A percentile compares a stretch with the other conserved stretches of the same genome.
Evolutionary conservation across 768 basidiomycete genomes (phyloP).

Genomic region (Hericium erinaceus): DNA sequence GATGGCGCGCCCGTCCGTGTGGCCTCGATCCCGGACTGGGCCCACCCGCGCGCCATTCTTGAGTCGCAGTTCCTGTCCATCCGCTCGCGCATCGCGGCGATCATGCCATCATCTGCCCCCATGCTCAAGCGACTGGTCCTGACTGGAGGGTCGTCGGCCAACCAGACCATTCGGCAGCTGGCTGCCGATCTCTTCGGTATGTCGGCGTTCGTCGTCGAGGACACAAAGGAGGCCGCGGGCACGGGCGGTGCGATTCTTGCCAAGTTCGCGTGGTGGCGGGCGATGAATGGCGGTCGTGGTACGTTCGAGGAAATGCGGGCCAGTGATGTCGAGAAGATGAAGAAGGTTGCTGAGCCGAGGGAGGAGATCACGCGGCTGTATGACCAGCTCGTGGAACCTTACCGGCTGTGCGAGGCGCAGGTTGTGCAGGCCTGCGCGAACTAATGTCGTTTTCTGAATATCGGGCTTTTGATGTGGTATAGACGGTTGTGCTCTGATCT

Average conservation of each 20-base stretch:
- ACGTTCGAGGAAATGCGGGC: slow-evolving; percentile 58
- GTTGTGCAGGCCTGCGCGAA: slow-evolving; percentile 23
- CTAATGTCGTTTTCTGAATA: neutral
- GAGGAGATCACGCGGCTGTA: slow-evolving; percentile 39
- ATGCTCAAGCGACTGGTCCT: slow-evolving; percentile 61
- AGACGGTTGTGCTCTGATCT: no score
- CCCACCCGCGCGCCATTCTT: slow-evolving; percentile 68
- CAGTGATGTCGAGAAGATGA: slow-evolving; percentile 41
- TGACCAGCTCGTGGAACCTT: slow-evolving; percentile 40
- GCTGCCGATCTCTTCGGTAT: slow-evolving; percentile 75
- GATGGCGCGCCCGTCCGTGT: slow-evolving; percentile 17
- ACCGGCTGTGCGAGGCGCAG: slow-evolving; percentile 47
- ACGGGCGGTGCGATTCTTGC: slow-evolving; percentile 67
- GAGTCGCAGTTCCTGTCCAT: slow-evolving; percentile 84
- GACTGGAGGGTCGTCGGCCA: slow-evolving; percentile 72
- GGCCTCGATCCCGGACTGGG: slow-evolving; percentile 29
- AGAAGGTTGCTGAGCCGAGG: slow-evolving; percentile 52
- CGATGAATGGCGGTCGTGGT: slow-evolving; percentile 30
- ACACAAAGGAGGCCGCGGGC: slow-evolving; percentile 53
- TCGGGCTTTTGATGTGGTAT: no score
- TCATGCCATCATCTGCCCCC: slow-evolving; percentile 47
- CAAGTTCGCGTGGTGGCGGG: slow-evolving; percentile 61
- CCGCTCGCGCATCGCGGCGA: slow-evolving; percentile 56
- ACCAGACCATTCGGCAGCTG: slow-evolving; percentile 61
- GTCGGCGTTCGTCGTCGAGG: slow-evolving; percentile 55